phyloP scores from a whole-genome alignment of 148 eudicot genomes.

The Polygonum aviculare region DNA sequence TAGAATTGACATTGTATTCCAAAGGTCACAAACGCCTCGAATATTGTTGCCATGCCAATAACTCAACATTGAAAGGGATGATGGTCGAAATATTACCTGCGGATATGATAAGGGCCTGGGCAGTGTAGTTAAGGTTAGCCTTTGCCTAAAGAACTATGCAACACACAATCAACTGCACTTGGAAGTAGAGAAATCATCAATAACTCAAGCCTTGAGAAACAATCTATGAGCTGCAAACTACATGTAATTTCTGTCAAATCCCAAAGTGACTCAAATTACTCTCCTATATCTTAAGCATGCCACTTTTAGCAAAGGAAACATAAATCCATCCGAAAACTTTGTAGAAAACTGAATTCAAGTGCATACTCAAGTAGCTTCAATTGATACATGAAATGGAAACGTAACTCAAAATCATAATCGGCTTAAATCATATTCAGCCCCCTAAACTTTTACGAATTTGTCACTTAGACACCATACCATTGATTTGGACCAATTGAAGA shows the following conservation, averaged over 20 bases:
- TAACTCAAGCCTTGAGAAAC: neutral
- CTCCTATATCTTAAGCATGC: too few species aligned
- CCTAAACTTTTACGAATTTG: too few species aligned
- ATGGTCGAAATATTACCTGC: slow-evolving; percentile 34
- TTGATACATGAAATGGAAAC: too few species aligned
- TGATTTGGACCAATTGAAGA: too few species aligned
- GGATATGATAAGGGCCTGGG: slow-evolving; percentile 85
- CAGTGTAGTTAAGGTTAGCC: slow-evolving; percentile 80
- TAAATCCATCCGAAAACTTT: neutral
- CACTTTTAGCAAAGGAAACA: neutral
- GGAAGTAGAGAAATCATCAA: neutral
- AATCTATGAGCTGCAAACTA: neutral
- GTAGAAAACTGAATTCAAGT: neutral
- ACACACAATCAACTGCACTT: slow-evolving; percentile 47
- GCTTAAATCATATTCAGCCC: too few species aligned
- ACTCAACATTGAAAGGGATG: neutral
- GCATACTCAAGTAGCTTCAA: neutral
- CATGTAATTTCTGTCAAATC: neutral
- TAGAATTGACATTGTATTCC: neutral
- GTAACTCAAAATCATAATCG: neutral
- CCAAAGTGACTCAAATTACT: neutral
- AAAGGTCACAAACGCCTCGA: neutral
- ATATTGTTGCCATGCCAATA: neutral
- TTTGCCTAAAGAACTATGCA: slow-evolving; percentile 86
- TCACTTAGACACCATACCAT: too few species aligned